Conservation (phyloP, 148 eudicot species). For the Fagopyrum esculentum region DNA sequence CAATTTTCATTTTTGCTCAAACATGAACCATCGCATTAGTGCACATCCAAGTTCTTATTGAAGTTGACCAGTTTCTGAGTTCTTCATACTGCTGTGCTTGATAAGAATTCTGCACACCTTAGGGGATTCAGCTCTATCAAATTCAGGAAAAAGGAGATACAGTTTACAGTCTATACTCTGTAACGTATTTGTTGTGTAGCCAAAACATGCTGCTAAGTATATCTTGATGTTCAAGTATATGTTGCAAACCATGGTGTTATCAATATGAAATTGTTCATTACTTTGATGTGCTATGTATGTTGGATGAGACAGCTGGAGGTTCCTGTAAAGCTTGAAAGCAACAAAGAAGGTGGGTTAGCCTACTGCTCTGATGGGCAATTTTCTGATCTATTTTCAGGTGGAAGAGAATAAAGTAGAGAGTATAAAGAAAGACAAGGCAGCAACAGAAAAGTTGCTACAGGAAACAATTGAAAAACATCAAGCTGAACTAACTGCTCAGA, state of each 20-base stretch:
- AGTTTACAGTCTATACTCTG: neutral
- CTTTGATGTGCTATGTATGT: neutral
- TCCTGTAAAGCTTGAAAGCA: neutral
- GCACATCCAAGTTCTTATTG: neutral
- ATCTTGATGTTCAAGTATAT: neutral
- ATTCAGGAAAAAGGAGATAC: neutral
- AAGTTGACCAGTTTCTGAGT: neutral
- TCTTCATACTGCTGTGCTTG: neutral
- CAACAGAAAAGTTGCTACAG: constrained; percentile 86
- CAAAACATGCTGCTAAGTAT: neutral
- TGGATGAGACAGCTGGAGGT: neutral
- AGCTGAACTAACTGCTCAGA: constrained; percentile 85
- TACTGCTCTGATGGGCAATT: neutral
- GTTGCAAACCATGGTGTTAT: neutral
- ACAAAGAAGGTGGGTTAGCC: neutral
- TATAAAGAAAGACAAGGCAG: constrained; percentile 84
- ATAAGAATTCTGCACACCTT: neutral
- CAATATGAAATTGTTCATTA: neutral
- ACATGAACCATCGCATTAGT: constrained; percentile 1
- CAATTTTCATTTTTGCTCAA: neutral
- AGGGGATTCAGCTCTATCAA: neutral
- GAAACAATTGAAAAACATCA: constrained; percentile 94
- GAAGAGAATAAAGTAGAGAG: constrained; percentile 96
- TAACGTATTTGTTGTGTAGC: neutral
- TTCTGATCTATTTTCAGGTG: constrained; percentile 32